phyloP scores from a whole-genome alignment of 2,329 filamentous ascomycete species.

The Fusarium sp. region DNA sequence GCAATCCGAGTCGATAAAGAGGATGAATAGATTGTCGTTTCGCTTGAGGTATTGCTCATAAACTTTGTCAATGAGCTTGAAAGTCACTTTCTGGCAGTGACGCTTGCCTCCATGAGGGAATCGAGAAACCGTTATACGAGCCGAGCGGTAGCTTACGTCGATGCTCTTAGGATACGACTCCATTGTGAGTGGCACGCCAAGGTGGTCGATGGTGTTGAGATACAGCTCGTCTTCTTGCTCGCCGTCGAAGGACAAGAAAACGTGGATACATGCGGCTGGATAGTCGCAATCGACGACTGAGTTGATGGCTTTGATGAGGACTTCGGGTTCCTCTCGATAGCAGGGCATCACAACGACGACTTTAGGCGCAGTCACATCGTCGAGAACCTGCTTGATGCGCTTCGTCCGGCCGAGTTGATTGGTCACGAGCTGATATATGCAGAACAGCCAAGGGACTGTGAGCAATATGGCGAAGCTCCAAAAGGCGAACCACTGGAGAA shows the following conservation, averaged over 20 bases:
- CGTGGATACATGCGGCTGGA: constrained; percentile 89
- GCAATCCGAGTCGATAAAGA: constrained; percentile 98
- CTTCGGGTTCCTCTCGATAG: constrained; percentile 89
- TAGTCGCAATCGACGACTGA: constrained; percentile 96
- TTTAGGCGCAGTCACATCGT: constrained; percentile 89
- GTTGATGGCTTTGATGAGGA: constrained; percentile 87
- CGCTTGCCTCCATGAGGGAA: constrained; percentile 95
- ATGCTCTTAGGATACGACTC: constrained; percentile 89
- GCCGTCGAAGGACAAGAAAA: constrained; percentile 96
- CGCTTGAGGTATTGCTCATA: constrained; percentile 87
- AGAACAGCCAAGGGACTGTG: constrained; percentile 91
- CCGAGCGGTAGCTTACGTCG: constrained; percentile 85
- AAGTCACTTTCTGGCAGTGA: constrained; percentile 93
- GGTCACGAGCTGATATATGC: constrained; percentile 90
- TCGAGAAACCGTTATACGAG: constrained; percentile 88
- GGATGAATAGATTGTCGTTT: constrained; percentile 92
- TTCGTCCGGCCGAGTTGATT: constrained; percentile 86
- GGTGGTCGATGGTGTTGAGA: constrained; percentile 83
- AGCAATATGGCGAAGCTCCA: constrained; percentile 90
- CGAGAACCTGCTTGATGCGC: constrained; percentile 84
- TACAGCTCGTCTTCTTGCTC: constrained; percentile 91
- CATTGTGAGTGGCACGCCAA: constrained; percentile 83
- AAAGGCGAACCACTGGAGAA: constrained; percentile 95
- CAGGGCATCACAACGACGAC: constrained; percentile 97
- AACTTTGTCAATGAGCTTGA: constrained; percentile 91